These are phyloP conservation scores for Sphagnum contortum DNA, from an alignment of 225 moss, liverwort and hornwort genomes.

Conservation along the genomic window DNA sequence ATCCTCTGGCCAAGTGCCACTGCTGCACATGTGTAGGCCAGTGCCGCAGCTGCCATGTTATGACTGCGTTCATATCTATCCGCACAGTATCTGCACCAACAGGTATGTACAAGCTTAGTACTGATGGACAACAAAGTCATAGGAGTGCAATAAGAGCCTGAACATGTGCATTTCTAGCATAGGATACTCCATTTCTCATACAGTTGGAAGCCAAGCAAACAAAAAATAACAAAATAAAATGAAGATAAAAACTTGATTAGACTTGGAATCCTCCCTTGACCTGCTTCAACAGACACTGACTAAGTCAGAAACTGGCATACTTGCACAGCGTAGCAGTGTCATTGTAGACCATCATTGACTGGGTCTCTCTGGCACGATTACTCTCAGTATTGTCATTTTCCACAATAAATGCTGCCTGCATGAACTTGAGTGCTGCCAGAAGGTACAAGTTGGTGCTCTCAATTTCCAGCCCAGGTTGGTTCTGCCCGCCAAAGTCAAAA, in stretches of 20 bases:
- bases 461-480: conserved; percentile 15
- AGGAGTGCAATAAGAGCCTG: too few relatives aligned
- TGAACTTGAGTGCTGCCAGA: conserved; percentile 74
- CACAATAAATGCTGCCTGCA: conserved; percentile 68
- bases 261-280: too few relatives aligned
- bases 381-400: conserved; percentile 56
- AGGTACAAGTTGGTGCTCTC: conserved; percentile 76
- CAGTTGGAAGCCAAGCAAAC: too few relatives aligned
- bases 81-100: conserved; percentile 66
- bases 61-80: conserved; percentile 58
- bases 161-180: too few relatives aligned
- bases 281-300: neutral
- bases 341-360: conserved; percentile 57
- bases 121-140: too few relatives aligned
- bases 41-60: conserved; percentile 75
- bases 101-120: neutral
- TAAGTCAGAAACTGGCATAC: conserved; percentile 25
- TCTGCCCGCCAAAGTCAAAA: conserved; percentile 4
- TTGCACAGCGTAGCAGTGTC: conserved; percentile 89
- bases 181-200: too few relatives aligned
- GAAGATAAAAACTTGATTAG: too few relatives aligned
- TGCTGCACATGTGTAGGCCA: conserved; percentile 86
- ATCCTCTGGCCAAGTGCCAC: conserved; percentile 68
- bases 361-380: conserved; percentile 26
- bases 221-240: too few relatives aligned